Base-by-base conservation (phyloP, 1,139 yeast species). In the Candida sp. region DNA sequence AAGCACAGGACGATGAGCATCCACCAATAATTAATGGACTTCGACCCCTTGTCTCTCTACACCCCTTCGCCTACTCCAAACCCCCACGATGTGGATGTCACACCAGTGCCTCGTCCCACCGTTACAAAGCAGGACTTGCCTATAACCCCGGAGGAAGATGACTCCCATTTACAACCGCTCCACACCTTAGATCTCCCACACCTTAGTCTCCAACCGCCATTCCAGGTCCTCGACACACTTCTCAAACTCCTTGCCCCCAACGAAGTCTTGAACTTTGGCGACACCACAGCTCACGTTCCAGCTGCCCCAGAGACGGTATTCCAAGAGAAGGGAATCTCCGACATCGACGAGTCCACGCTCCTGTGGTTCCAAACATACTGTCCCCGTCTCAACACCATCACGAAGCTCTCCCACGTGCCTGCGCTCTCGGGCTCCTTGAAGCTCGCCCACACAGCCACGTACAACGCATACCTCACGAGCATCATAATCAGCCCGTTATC, bases 151-250 rank as follows among this genome's bases (percentile, higher is more conserved):
- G 28, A 33, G 32, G 25, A 59, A 3, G 68, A 58, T 11, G 73
- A 65, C 8, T 63, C 61, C 22, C 67, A 62, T 41, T 58, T 65
- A 7, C 60, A 59, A 5, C 80, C 81, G 0, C 58, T 86, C 17
- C 90, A 88, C 59, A 67, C 77, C 0, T 74, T 90, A 7, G 97
- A 91, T 63, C 70, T 91, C 7, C 97, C 97, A 0, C 60, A 67
- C 6, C 57, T 84, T 9, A 67, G 68, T 6, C 61, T 63, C 6
- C 59, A 69, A 34, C 91, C 96, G 0, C 79, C 89, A 0, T 68
- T 67, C 3, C 66, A 60, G 1, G 83, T 79, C 0, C 62, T 90
- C 0, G 40, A 70, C 2, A 61, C 76, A 0, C 63, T 86, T 0
- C 67, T 91, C 8, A 67, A 70, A 42, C 67, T 85, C 3, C 68